phyloP scores from a whole-genome alignment of 768 basidiomycete species.

The Trametes gibbosa region DNA sequence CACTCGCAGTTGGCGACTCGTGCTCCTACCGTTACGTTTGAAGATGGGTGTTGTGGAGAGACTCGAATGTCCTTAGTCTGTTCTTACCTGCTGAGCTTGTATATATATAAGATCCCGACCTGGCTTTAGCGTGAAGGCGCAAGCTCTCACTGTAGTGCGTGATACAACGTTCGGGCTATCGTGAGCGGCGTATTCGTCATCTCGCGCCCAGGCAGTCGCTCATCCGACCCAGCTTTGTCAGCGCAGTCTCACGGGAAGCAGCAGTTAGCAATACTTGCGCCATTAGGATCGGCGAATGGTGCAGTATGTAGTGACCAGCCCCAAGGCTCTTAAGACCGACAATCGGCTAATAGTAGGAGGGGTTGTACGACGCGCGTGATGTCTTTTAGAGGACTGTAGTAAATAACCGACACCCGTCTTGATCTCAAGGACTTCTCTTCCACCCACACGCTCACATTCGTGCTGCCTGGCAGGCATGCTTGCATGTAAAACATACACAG shows the following conservation, averaged over 20 bases:
- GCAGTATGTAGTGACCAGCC: neutral
- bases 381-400: too few species aligned
- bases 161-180: neutral
- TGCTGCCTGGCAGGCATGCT: too few species aligned
- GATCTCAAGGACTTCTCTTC: too few species aligned
- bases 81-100: too few species aligned
- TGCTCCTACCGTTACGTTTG: neutral
- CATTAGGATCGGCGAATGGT: neutral
- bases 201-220: neutral
- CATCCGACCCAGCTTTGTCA: neutral
- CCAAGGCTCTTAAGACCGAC: neutral
- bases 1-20: neutral
- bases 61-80: too few species aligned
- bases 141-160: neutral
- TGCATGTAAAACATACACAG: too few species aligned
- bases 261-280: neutral
- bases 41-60: neutral
- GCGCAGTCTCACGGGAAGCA: neutral
- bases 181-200: constrained; percentile 3
- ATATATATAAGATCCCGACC: neutral
- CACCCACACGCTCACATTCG: too few species aligned
- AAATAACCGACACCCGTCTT: too few species aligned
- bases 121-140: neutral
- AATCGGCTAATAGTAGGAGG: neutral
- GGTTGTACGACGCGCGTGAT: too few species aligned